Conservation (phyloP, 257 asterid genomes). For the Solanum boliviense region DNA sequence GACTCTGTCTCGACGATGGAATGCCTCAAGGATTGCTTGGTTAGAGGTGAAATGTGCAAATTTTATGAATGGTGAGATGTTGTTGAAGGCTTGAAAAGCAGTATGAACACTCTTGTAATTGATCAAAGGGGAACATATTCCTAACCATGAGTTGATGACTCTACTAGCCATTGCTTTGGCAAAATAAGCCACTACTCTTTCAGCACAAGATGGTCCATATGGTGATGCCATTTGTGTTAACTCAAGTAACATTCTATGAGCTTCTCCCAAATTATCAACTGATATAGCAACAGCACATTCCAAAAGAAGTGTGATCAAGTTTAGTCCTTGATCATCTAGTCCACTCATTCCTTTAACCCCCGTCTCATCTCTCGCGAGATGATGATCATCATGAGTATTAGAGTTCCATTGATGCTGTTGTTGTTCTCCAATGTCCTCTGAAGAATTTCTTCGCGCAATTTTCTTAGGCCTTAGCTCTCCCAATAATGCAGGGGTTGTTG, state of each 20-base stretch:
- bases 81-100: slow-evolving; percentile 59
- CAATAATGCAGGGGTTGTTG: slow-evolving; percentile 6
- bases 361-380: neutral
- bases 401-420: slow-evolving; percentile 3
- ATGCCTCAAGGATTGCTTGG: slow-evolving; percentile 70
- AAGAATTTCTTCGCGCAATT: slow-evolving; percentile 10
- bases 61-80: slow-evolving; percentile 50
- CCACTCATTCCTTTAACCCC: neutral
- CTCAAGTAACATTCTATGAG: slow-evolving; percentile 61
- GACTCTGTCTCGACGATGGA: slow-evolving; percentile 31
- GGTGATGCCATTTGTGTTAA: slow-evolving; percentile 60
- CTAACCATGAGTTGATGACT: slow-evolving; percentile 69
- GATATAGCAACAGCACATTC: slow-evolving; percentile 82
- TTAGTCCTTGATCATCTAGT: slow-evolving; percentile 32
- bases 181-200: slow-evolving; percentile 65
- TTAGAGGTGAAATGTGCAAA: slow-evolving; percentile 74
- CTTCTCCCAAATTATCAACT: slow-evolving; percentile 59
- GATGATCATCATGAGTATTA: neutral
- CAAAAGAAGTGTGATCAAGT: slow-evolving; percentile 33
- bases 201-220: slow-evolving; percentile 42
- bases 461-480: slow-evolving; percentile 29
- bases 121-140: slow-evolving; percentile 41
- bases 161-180: slow-evolving; percentile 64
- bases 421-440: slow-evolving; percentile 8
- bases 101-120: slow-evolving; percentile 26